phyloP scores from a whole-genome alignment of 306 rosid species.

The Sicyos edulis region DNA sequence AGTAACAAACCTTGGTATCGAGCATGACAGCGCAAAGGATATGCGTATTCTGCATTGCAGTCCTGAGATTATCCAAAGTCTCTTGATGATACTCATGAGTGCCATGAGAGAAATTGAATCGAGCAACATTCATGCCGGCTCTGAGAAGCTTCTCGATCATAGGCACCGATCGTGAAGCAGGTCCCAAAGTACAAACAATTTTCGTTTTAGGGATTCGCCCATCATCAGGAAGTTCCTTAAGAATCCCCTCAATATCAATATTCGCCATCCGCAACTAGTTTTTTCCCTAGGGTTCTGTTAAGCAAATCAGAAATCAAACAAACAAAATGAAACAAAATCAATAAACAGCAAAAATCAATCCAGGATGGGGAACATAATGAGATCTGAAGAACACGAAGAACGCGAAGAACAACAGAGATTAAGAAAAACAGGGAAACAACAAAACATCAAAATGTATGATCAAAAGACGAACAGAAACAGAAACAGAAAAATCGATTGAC shows the following conservation, averaged over 20 bases:
- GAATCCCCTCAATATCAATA: conserved; percentile 62
- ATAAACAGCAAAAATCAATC: neutral
- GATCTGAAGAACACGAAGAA: neutral
- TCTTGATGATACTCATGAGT: conserved; percentile 89
- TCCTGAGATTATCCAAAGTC: conserved; percentile 71
- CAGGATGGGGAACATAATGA: neutral
- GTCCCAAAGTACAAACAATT: conserved; percentile 85
- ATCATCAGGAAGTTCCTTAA: conserved; percentile 62
- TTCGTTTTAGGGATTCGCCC: conserved; percentile 83
- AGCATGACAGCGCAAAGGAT: conserved; percentile 91
- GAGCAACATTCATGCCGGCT: conserved; percentile 95
- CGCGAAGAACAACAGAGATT: neutral
- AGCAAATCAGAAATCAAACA: conserved; percentile 8
- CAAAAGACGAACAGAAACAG: conserved; percentile 3
- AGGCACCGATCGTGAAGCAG: conserved; percentile 74
- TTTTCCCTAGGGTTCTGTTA: neutral
- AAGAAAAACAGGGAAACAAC: neutral
- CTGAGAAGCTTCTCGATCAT: conserved; percentile 73
- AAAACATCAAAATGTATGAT: neutral
- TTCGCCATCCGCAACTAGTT: conserved; percentile 31
- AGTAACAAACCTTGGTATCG: conserved; percentile 61
- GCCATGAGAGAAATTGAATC: conserved; percentile 92
- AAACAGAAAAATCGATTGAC: neutral
- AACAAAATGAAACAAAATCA: neutral
- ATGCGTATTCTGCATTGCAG: conserved; percentile 75